Evolutionary conservation across 1,284 basidiomycete species (phyloP), one percentile per base, ranked within the genome.

Genomic region (Trametes polyzona): DNA sequence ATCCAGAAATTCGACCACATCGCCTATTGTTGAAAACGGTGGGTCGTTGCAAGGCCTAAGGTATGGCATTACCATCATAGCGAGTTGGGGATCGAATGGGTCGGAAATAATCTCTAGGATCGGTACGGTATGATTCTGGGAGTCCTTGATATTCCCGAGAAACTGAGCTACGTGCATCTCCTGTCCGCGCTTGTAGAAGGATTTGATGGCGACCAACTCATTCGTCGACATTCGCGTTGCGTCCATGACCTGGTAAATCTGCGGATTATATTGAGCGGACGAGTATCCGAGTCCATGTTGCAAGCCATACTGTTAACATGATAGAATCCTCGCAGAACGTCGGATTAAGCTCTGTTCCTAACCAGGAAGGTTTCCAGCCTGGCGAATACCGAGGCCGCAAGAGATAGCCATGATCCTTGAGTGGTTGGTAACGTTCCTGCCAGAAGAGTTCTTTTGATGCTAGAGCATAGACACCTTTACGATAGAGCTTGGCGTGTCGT

Each of bases 41-140:
- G 70, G 69, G 16, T 61, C 30, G 41, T 70, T 61, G 44, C 63
- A 67, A 0, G 57, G 58, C 0, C 64, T 55, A 0, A 71, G 55
- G 32, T 63, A 65, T 1, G 69, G 70, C 62, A 68, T 65, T 14
- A 71, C 65, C 33, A 71, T 50, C 6, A 67, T 40, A 0, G 54
- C 43, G 11, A 36, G 46, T 3, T 23, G 14, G 3, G 39, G 11
- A n/a, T 62, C 58, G 4, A 60, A 14, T 2, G 60, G 59, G 32
- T 69, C 67, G 0, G 35, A 37, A 2, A 69, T 24, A 6, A 57
- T 17, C 8, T 67, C 66, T 8, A 62, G 41, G 3, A 68, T 11
- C 1, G 62, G 58, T 0, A 67, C 63, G 44, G 57, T 61, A 48
- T 66, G 63, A 40, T 63, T 64, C 9, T 3, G 10, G 2, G 50